These are phyloP conservation scores for Aspergillus fructus DNA, from an alignment of 2,329 filamentous ascomycete genomes.

Conservation along the genomic window DNA sequence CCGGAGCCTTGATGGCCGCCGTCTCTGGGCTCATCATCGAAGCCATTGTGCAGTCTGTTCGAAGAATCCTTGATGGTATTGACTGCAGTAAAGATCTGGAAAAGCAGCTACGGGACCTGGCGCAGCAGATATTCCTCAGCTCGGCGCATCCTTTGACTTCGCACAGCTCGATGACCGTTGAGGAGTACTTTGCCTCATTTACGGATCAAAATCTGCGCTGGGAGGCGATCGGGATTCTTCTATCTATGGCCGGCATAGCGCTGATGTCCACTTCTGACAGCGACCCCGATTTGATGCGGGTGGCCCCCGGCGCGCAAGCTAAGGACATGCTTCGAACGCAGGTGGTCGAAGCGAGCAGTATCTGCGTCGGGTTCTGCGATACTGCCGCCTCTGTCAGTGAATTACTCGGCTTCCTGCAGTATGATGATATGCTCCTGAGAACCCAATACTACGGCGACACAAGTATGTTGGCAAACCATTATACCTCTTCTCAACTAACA, in stretches of 20 bases:
- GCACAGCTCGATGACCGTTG: constrained; percentile 28
- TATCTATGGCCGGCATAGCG: constrained; percentile 40
- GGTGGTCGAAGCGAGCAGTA: constrained; percentile 34
- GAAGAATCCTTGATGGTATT: constrained; percentile 26
- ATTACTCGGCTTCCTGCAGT: constrained; percentile 36
- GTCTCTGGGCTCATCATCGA: constrained; percentile 28
- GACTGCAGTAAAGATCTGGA: constrained; percentile 23
- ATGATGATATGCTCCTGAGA: constrained; percentile 30
- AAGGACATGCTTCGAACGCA: constrained; percentile 33
- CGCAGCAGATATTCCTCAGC: constrained; percentile 31
- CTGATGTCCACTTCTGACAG: constrained; percentile 30
- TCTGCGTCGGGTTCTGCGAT: constrained; percentile 34
- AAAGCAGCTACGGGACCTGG: constrained; percentile 26
- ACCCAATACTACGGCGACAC: constrained; percentile 37
- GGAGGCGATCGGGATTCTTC: constrained; percentile 43
- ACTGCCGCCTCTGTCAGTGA: constrained; percentile 35
- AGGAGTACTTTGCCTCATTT: constrained; percentile 32
- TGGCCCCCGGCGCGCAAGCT: constrained; percentile 19
- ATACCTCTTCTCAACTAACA: neutral
- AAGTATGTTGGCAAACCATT: constrained; percentile 27
- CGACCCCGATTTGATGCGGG: constrained; percentile 29
- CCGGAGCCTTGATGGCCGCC: constrained; percentile 20
- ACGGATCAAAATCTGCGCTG: constrained; percentile 37
- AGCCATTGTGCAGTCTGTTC: constrained; percentile 27
- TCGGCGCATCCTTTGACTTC: constrained; percentile 27